phyloP scores from a whole-genome alignment of 2,329 filamentous ascomycete species.

The Ceratocystis eucalypticola region DNA sequence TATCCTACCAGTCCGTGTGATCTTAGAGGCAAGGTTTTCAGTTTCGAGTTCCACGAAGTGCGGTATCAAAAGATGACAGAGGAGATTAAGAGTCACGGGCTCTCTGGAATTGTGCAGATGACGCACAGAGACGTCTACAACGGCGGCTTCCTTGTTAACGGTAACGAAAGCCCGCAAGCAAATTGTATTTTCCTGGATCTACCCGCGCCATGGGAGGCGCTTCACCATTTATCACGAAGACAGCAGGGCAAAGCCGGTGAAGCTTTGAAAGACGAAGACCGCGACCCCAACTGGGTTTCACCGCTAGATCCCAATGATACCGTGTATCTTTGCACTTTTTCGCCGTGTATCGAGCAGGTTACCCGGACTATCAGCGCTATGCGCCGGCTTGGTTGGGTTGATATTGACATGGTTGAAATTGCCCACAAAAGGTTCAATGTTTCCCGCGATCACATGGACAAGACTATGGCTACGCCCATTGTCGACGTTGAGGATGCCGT shows the following conservation, averaged over 20 bases:
- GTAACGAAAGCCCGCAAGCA: slow-evolving; percentile 12
- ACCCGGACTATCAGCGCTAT: slow-evolving; percentile 71
- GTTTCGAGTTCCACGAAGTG: slow-evolving; percentile 68
- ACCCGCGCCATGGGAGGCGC: slow-evolving; percentile 66
- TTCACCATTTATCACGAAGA: slow-evolving; percentile 56
- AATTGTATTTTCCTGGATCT: slow-evolving; percentile 62
- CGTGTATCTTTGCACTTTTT: slow-evolving; percentile 82
- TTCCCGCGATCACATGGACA: slow-evolving; percentile 65
- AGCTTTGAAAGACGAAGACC: slow-evolving; percentile 26
- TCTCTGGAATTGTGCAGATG: slow-evolving; percentile 53
- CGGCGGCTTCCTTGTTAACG: slow-evolving; percentile 46
- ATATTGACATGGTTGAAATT: slow-evolving; percentile 89
- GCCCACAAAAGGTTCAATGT: slow-evolving; percentile 68
- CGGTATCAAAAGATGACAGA: slow-evolving; percentile 54
- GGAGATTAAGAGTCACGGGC: slow-evolving; percentile 54
- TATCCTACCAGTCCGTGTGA: slow-evolving; percentile 37
- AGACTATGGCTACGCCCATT: slow-evolving; percentile 55
- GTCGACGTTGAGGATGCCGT: slow-evolving; percentile 71
- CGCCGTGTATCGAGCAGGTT: slow-evolving; percentile 93
- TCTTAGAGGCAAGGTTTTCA: slow-evolving; percentile 57
- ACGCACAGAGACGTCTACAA: slow-evolving; percentile 70
- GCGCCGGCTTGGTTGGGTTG: slow-evolving; percentile 71
- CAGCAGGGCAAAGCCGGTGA: slow-evolving; percentile 23
- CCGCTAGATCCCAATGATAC: slow-evolving; percentile 58
- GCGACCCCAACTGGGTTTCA: slow-evolving; percentile 18